phyloP scores from a whole-genome alignment of 257 asterid species.

The Echium plantagineum region DNA sequence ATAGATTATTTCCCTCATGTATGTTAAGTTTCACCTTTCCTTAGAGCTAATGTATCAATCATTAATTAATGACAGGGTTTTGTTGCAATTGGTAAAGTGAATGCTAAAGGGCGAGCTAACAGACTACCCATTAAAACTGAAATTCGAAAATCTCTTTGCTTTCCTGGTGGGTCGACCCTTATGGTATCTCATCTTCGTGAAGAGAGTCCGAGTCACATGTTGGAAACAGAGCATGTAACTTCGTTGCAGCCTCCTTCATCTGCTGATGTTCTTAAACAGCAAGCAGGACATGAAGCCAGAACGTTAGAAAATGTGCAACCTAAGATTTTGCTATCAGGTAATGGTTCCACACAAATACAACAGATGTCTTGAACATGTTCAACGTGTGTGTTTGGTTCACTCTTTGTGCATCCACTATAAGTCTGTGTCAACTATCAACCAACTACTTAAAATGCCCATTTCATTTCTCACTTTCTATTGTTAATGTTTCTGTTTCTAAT shows the following conservation, averaged over 20 bases:
- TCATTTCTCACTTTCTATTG: neutral
- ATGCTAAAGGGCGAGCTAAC: constrained; percentile 58
- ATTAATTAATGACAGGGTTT: constrained; percentile 46
- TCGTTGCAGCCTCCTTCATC: constrained; percentile 22
- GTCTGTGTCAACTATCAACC: neutral
- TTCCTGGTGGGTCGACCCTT: constrained; percentile 84
- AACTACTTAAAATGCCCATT: neutral
- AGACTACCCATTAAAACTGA: constrained; percentile 70
- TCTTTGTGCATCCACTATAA: neutral
- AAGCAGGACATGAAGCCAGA: constrained; percentile 16
- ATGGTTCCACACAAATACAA: constrained; percentile 21
- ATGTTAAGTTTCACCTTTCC: neutral
- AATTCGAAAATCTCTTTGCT: constrained; percentile 71
- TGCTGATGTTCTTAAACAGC: constrained; percentile 18
- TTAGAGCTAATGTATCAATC: constrained; percentile 1
- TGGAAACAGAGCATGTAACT: constrained; percentile 21
- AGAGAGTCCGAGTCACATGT: constrained; percentile 21
- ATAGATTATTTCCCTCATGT: neutral
- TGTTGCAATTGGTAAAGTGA: constrained; percentile 66
- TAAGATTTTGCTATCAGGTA: constrained; percentile 17
- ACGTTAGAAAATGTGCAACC: constrained; percentile 20
- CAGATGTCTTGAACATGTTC: neutral
- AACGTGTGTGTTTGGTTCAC: neutral
- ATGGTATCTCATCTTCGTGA: constrained; percentile 56
- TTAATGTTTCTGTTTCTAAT: neutral